Percentiles rank a stretch among this genome's conserved stretches.
These are phyloP conservation scores for Microsporum ferrugineum DNA, from an alignment of 2,329 filamentous ascomycete genomes.

Conservation along the genomic window DNA sequence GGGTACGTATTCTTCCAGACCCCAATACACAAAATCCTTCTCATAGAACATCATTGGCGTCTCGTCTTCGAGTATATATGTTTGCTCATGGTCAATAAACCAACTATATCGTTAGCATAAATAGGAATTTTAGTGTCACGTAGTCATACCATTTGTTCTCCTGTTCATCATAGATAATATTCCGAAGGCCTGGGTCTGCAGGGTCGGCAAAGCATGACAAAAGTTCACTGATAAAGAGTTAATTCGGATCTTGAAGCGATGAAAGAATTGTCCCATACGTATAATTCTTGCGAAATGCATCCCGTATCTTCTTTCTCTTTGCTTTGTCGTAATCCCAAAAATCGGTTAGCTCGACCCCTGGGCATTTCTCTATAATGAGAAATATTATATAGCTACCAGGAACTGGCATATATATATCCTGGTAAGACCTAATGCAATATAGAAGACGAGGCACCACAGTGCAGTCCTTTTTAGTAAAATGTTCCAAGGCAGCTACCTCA, in stretches of 20 bases:
- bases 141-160: conserved; percentile 4
- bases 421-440: background rate
- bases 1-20: background rate
- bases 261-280: background rate
- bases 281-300: conserved; percentile 4
- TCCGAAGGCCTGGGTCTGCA: background rate
- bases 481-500: background rate
- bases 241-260: background rate
- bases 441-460: conserved; percentile 5
- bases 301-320: conserved; percentile 8
- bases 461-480: conserved; percentile 3
- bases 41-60: background rate
- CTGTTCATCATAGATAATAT: conserved; percentile 7
- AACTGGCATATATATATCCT: background rate
- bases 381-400: conserved; percentile 8
- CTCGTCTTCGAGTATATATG: background rate
- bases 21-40: background rate
- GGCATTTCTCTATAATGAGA: conserved; percentile 10
- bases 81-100: background rate
- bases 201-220: background rate
- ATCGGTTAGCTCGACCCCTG: conserved; percentile 5
- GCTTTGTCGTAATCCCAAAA: background rate
- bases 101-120: background rate
- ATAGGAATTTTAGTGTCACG: background rate
- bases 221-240: conserved; percentile 1